Base-by-base conservation (phyloP, 225 moss, liverwort and hornwort species). In the Polytrichum formosum region DNA sequence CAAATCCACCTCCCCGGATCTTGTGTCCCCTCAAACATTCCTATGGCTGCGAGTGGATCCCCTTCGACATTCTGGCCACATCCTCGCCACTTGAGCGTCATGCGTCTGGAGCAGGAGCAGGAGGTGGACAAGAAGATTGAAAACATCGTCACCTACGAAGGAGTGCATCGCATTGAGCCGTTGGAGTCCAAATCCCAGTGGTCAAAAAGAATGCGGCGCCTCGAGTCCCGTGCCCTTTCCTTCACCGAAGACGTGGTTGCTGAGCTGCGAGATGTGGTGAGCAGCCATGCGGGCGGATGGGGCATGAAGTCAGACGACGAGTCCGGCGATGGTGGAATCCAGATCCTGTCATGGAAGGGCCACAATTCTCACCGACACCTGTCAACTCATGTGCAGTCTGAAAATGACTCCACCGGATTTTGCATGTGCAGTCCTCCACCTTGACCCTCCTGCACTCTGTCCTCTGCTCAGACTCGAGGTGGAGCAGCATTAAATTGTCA, bases 271-370 rank as follows among this genome's bases (percentile, higher is more conserved):
- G 85, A 81, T 4, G 87, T 94, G 82, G 75, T 94, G 1, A 77
- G 77, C 3, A 84, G 92, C n/a, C 91, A 94, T 23, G 91, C 91
- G 0, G 91, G 84, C 5, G 91, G 94, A 8, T 94, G 94, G 94
- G 91, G 94, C 5, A 73, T 87, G 79, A 94, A 83, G 75, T 55
- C 78, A 7, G 93, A 90, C 53, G 88, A 87, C 6, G 93, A 91
- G 18, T 84, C 81, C 37, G 19, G 68, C 33, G 10, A 37, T 37
- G 37, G 37, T 10, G 7, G 22, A 6, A 58, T 22, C 7, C 79
- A 86, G 72, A 70, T 90, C 19, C 86, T 94, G 31, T 78, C 81
- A 4, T 94, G 91, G 91, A 91, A 91, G 74, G 90, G 91, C 6
- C 91, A 90, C 37, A 85, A 84, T 63, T 3, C 13, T 13, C 10